Evolutionary conservation across 2,329 filamentous ascomycete species (phyloP).

Genomic region (Cladophialophora immunda): DNA sequence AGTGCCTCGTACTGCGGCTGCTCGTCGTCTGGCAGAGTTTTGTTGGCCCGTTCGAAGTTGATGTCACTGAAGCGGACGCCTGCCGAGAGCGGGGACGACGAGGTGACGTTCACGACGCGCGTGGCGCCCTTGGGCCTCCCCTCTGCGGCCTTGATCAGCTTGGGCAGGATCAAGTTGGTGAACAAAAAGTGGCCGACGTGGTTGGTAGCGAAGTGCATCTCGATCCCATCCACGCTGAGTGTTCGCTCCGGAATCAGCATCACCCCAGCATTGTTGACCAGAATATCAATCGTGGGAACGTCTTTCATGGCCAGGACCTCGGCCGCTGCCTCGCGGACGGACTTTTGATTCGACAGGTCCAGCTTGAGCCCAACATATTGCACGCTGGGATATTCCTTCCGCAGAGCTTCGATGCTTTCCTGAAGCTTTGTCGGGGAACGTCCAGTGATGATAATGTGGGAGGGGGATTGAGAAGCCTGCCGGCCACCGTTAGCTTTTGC

Average conservation of each 20-base stretch:
- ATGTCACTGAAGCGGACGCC: slow-evolving; percentile 47
- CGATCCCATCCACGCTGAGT: slow-evolving; percentile 45
- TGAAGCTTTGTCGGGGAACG: slow-evolving; percentile 48
- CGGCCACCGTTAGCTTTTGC: neutral
- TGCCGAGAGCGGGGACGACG: slow-evolving; percentile 41
- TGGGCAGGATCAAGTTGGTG: slow-evolving; percentile 50
- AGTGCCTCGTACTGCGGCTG: slow-evolving; percentile 18
- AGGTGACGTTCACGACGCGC: slow-evolving; percentile 43
- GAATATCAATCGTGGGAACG: slow-evolving; percentile 47
- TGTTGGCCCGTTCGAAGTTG: slow-evolving; percentile 43
- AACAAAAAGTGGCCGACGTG: slow-evolving; percentile 50
- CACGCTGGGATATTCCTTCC: slow-evolving; percentile 34
- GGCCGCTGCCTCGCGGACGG: slow-evolving; percentile 45
- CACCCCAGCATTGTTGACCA: slow-evolving; percentile 56
- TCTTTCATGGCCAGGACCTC: slow-evolving; percentile 42
- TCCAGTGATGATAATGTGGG: slow-evolving; percentile 51
- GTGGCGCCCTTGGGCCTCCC: slow-evolving; percentile 13
- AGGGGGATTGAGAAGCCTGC: slow-evolving; percentile 44
- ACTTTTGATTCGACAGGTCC: slow-evolving; percentile 46
- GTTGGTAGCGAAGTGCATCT: slow-evolving; percentile 51
- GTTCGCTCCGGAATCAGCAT: slow-evolving; percentile 45
- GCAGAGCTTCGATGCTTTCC: slow-evolving; percentile 43
- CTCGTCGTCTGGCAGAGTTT: slow-evolving; percentile 33
- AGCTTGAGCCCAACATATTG: slow-evolving; percentile 44
- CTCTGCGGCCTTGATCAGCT: slow-evolving; percentile 43